Evolutionary conservation across 495 filamentous ascomycete genomes (phyloP).

Genomic region (Aspergillus funiculosus): DNA sequence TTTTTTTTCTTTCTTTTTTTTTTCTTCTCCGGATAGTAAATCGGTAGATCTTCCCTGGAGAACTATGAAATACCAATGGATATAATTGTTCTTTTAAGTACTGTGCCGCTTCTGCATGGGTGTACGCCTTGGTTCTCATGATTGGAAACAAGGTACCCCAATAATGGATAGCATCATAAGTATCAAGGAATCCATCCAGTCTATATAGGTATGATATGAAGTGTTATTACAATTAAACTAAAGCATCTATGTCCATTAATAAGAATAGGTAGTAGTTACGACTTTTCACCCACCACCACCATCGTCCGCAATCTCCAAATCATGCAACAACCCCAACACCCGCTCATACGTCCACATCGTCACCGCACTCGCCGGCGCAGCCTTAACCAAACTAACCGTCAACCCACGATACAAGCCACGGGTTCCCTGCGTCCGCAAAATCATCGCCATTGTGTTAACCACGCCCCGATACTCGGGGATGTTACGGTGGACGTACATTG

Average conservation of each 20-base stretch:
- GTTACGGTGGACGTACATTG: slow-evolving; percentile 73
- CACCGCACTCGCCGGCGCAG: slow-evolving; percentile 87
- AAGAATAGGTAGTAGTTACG: not conserved
- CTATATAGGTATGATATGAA: not conserved
- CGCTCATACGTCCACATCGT: slow-evolving; percentile 99
- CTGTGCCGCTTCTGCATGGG: not conserved
- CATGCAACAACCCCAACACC: slow-evolving; percentile 53
- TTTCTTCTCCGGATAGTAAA: slow-evolving; percentile 3
- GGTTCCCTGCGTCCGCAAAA: slow-evolving; percentile 65
- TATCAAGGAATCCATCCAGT: not conserved
- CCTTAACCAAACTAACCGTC: slow-evolving; percentile 84
- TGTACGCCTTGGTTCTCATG: too few species aligned
- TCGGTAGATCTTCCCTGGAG: slow-evolving; percentile 6
- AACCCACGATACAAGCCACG: slow-evolving; percentile 85
- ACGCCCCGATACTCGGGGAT: slow-evolving; percentile 81
- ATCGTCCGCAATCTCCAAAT: slow-evolving; percentile 32
- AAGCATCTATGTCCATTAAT: not conserved
- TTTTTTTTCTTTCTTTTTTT: slow-evolving; percentile 5
- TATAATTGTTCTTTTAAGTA: slow-evolving; percentile 2
- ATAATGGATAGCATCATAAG: not conserved
- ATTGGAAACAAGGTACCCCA: not conserved
- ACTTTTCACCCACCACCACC: too few species aligned
- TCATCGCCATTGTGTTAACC: slow-evolving; percentile 54
- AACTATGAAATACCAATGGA: slow-evolving; percentile 12
- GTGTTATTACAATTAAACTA: not conserved